These are phyloP conservation scores for Prunus mira DNA, from an alignment of 306 rosid species.

Conservation along the genomic window DNA sequence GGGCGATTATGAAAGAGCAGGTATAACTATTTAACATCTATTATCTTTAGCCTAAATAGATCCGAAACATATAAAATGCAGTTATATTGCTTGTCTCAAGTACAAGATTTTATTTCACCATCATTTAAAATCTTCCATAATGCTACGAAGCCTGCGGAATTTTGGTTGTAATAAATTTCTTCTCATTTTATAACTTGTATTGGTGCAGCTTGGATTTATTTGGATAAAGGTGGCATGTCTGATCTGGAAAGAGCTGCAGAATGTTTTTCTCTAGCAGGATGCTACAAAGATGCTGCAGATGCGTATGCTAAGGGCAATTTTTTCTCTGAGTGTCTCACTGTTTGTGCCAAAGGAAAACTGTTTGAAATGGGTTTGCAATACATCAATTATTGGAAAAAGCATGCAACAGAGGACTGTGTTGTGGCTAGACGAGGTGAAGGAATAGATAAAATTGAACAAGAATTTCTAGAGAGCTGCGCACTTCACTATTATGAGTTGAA, in stretches of 20 bases:
- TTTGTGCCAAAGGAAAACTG: slow-evolving; percentile 48
- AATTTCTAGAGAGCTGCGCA: slow-evolving; percentile 62
- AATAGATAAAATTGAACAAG: slow-evolving; percentile 44
- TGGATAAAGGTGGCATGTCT: slow-evolving; percentile 52
- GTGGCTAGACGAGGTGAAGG: slow-evolving; percentile 15
- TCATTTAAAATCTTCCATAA: not conserved
- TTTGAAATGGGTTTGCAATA: slow-evolving; percentile 57
- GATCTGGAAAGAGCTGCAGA: slow-evolving; percentile 65
- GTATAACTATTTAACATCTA: slow-evolving; percentile 24
- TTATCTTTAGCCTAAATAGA: too few species aligned
- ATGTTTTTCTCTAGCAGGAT: slow-evolving; percentile 53
- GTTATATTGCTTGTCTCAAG: not conserved
- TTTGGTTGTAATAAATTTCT: not conserved
- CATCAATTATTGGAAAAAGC: slow-evolving; percentile 57
- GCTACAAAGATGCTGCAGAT: slow-evolving; percentile 49
- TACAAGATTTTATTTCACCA: not conserved
- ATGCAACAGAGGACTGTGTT: slow-evolving; percentile 25
- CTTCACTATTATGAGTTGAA: slow-evolving; percentile 36
- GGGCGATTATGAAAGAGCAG: slow-evolving; percentile 67
- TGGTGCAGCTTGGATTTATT: slow-evolving; percentile 48
- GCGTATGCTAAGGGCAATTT: slow-evolving; percentile 56
- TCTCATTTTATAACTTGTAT: not conserved
- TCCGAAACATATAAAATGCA: too few species aligned
- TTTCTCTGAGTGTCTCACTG: slow-evolving; percentile 52
- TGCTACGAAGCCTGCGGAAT: too few species aligned